A percentile compares a stretch with the other conserved stretches of the same genome.
phyloP scores from a whole-genome alignment of 139 green algal species.

The Chlorella sorokiniana region DNA sequence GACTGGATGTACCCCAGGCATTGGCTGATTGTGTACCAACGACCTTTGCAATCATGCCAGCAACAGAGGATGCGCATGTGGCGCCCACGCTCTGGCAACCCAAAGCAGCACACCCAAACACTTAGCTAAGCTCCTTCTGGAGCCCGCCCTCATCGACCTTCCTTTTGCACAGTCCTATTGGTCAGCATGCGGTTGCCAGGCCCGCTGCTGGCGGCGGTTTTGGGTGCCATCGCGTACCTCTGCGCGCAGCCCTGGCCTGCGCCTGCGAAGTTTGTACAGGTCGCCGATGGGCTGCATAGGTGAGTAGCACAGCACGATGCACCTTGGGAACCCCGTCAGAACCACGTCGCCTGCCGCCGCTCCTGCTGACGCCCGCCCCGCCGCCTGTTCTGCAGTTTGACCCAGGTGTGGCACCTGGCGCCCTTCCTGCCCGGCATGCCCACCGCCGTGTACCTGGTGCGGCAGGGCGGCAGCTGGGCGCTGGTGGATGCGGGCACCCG shows the following conservation, averaged over 20 bases:
- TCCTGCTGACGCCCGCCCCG: neutral
- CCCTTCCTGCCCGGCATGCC: neutral
- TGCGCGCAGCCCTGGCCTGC: no score
- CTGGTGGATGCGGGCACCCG: neutral
- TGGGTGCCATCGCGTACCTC: no score
- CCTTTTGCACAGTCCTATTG: no score
- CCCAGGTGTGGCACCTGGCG: neutral
- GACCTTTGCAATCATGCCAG: no score
- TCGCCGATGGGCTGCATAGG: neutral
- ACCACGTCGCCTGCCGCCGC: neutral
- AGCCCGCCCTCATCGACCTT: no score
- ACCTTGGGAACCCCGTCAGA: no score
- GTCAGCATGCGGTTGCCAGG: no score
- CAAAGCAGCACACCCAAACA: neutral
- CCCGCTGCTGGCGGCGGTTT: no score
- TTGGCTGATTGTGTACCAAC: no score
- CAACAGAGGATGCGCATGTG: no score
- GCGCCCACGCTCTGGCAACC: no score
- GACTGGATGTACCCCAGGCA: no score
- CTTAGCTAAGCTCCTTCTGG: neutral
- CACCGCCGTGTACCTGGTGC: neutral
- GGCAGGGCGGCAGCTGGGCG: neutral
- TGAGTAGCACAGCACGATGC: neutral
- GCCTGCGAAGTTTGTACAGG: neutral
- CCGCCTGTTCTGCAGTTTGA: neutral